Base-by-base conservation (phyloP, 108 stramenopile species). In the Fragilaria crotonensis region DNA sequence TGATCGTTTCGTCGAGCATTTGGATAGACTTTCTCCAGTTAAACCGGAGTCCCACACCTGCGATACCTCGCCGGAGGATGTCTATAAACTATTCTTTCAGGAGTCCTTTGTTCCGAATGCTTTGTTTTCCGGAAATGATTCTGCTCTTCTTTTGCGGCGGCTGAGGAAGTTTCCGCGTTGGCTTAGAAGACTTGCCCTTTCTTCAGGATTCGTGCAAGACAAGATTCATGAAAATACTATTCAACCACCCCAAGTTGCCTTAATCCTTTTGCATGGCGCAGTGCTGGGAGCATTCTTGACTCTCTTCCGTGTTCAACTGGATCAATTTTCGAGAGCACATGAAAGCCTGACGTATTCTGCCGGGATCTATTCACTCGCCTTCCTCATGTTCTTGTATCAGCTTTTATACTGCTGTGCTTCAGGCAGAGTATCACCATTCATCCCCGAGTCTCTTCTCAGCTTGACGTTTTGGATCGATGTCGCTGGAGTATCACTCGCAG, bases 131-230 rank as follows among this genome's bases (percentile, higher is more conserved):
- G n/a, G n/a, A n/a, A n/a, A n/a, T n/a, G n/a, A n/a, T n/a, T n/a
- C n/a, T n/a, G n/a, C n/a, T n/a, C n/a, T n/a, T 57, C 59, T 76
- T 20, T 47, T 72, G 5, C 11, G 33, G 0, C 46, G 50, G 29
- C 54, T 78, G 18, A 44, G 52, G 19, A 46, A 20, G 7, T 45
- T 78, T 27, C 77, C 72, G 41, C 72, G 68, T 11, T 78, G 77
- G 77, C 32, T 78, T 20, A 54, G 77, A 59, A 45, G 68, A 20
- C 68, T 69, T 11, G 72, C 68, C 25, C 73, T 72, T 48, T 55
- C 61, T 27, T 55, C 65, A 45, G 20, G 19, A 2, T 41, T 59
- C 32, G 77, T 78, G 17, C 72, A 73, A 63, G 51, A 61, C 5
- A 30, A 55, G 2, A 27, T 78, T n/a, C 4, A 73, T 44, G 70